phyloP scores from a whole-genome alignment of 164 flowering plant species.

The Kingdonia uniflora region DNA sequence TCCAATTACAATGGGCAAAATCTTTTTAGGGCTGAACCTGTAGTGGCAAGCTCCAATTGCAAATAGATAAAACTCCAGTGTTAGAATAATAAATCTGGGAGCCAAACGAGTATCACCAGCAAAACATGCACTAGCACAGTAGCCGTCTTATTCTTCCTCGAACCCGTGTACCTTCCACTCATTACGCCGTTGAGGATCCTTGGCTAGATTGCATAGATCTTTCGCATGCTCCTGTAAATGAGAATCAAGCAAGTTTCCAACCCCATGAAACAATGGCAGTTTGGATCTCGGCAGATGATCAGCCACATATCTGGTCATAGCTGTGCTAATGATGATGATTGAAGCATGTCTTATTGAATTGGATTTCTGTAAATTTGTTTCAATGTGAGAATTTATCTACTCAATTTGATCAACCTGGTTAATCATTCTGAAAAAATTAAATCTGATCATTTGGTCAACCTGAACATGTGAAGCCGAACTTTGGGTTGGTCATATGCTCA shows the following conservation, averaged over 20 bases:
- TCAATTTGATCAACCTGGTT: no score
- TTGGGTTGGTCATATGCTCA: no score
- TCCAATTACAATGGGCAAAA: conserved; percentile 52
- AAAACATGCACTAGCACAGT: conserved; percentile 68
- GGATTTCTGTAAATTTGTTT: no score
- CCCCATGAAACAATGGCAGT: conserved; percentile 69
- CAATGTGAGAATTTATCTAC: no score
- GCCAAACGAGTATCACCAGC: conserved; percentile 71
- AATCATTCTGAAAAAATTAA: no score
- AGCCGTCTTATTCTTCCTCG: conserved; percentile 76
- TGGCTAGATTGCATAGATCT: conserved; percentile 65
- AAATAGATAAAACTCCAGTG: conserved; percentile 53
- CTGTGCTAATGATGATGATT: no score
- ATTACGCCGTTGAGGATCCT: conserved; percentile 47
- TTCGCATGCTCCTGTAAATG: conserved; percentile 73
- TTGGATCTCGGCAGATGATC: conserved; percentile 58
- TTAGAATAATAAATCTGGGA: conserved; percentile 73
- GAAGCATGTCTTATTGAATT: no score
- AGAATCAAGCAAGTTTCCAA: conserved; percentile 68
- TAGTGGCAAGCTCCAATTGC: conserved; percentile 72
- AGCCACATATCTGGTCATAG: no score
- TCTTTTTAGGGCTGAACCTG: conserved; percentile 30
- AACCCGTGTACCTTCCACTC: conserved; percentile 43
- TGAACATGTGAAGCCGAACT: no score
- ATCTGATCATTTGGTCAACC: no score